phyloP scores from a whole-genome alignment of 164 flowering plant species.

The Aristolochia contorta region DNA sequence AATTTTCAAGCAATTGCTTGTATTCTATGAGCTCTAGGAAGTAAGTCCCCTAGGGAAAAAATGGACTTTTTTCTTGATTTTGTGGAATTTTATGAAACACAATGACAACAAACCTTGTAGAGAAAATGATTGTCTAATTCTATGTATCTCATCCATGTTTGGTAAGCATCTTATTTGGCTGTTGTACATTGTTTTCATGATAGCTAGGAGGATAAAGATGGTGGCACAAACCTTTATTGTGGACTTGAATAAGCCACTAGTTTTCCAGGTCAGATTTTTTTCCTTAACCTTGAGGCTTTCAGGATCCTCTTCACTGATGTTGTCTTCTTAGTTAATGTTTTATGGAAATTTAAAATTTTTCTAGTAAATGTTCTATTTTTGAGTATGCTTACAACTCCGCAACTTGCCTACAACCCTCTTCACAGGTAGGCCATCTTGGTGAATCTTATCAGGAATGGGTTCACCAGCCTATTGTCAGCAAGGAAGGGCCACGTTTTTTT shows the following conservation, averaged over 20 bases:
- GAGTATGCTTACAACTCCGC: too few species aligned
- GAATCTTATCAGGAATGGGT: constrained; percentile 88
- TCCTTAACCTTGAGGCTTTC: neutral
- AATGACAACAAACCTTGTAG: too few species aligned
- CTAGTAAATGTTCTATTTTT: too few species aligned
- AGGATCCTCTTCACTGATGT: neutral
- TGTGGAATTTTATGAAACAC: too few species aligned
- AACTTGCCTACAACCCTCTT: neutral
- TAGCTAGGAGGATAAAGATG: constrained; percentile 31
- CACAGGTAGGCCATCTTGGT: constrained; percentile 96
- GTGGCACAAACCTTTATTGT: constrained; percentile 68
- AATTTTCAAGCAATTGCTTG: too few species aligned
- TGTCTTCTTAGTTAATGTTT: neutral
- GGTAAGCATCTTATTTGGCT: too few species aligned
- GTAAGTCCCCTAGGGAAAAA: too few species aligned
- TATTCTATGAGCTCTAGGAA: too few species aligned
- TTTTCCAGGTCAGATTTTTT: constrained; percentile 60
- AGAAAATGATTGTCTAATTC: too few species aligned
- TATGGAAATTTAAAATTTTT: neutral
- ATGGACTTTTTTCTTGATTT: too few species aligned
- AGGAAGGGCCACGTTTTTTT: constrained; percentile 87
- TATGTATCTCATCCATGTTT: too few species aligned
- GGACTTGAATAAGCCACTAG: constrained; percentile 86
- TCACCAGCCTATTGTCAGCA: constrained; percentile 85
- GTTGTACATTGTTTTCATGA: neutral